Evolutionary conservation across 371 early-diverging fungal species (phyloP), one percentile per base, ranked within the genome.

Genomic region (Mucor irregularis): DNA sequence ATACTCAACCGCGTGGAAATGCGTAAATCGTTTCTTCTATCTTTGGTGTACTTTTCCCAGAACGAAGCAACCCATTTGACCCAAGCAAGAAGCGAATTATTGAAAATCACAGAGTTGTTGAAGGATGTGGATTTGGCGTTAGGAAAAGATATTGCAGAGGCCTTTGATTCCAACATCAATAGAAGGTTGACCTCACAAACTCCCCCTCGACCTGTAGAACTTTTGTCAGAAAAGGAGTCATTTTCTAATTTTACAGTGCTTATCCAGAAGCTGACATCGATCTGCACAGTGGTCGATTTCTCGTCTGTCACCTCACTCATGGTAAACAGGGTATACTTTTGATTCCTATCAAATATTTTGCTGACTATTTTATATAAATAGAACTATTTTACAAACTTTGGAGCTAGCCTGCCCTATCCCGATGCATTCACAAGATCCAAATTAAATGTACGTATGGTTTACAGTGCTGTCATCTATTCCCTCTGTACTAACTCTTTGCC

Each of bases 151-250:
- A 38, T 63, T 3, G n/a, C 58, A 4, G 50, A 65, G 1, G 86
- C 83, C 0, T 89, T 90, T 67, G 88, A 90, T 61, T 76, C 86
- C 14, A 72, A 74, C 7, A 80, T 89, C 33, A 88, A 85, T 54
- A 72, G 87, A 13, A 88, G 88, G 58, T 62, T 88, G 5, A 83
- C 83, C 11, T 72, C 86, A 10, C 86, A 87, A 55, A 80, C 87
- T 25, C 89, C 89, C 0, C 88, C 89, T 44, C 78, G 88, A n/a
- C 84, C 87, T 13, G 82, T 87, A 13, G 74, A 75, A 2, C 67
- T 86, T 3, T 61, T 70, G 22, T 64, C 84, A 2, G 50, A 71
- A 24, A 55, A 66, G 30, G 71, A 81, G 52, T 63, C 74, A 0
- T 73, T 58, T 16, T 51, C 49, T 11, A 46, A 58, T 26, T 72